Percentiles rank a stretch among this genome's conserved stretches.
Evolutionary conservation across 208 protist species (phyloP).

Genomic region (Crithidia sp.): DNA sequence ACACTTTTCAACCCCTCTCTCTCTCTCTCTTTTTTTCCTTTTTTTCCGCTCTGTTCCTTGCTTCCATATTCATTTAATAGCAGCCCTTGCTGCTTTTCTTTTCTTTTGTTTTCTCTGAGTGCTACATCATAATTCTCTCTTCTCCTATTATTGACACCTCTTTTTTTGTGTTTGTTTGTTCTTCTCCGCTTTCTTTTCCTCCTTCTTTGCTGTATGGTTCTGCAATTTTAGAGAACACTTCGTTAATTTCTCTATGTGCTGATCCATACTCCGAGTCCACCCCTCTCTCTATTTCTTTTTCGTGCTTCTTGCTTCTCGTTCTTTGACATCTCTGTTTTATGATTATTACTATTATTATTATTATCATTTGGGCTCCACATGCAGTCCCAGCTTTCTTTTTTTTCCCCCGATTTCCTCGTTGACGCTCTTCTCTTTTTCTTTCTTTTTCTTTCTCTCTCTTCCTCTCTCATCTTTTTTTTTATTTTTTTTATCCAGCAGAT

Average conservation of each 20-base stretch:
- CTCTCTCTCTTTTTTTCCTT: neutral
- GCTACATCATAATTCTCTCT: neutral
- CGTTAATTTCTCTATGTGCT: neutral
- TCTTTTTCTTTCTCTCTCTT: too few relatives aligned
- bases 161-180: constrained; percentile 2
- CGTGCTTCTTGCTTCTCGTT: neutral
- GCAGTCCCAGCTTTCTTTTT: too few relatives aligned
- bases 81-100: neutral
- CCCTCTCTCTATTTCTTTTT: neutral
- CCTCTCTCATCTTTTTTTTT: too few relatives aligned
- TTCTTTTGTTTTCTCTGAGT: neutral
- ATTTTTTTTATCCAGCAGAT: too few relatives aligned
- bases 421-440: too few relatives aligned
- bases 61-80: neutral
- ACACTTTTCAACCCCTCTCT: neutral
- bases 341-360: neutral
- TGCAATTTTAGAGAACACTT: neutral
- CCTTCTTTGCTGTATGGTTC: neutral
- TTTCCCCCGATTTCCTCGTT: too few relatives aligned
- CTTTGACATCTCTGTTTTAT: neutral
- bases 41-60: neutral
- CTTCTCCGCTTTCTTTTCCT: neutral
- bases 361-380: neutral
- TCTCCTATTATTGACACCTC: neutral
- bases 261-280: neutral